Evolutionary conservation across 495 filamentous ascomycete genomes (phyloP), one percentile per base, ranked within the genome.

Genomic region (Penicillium tannophilum): DNA sequence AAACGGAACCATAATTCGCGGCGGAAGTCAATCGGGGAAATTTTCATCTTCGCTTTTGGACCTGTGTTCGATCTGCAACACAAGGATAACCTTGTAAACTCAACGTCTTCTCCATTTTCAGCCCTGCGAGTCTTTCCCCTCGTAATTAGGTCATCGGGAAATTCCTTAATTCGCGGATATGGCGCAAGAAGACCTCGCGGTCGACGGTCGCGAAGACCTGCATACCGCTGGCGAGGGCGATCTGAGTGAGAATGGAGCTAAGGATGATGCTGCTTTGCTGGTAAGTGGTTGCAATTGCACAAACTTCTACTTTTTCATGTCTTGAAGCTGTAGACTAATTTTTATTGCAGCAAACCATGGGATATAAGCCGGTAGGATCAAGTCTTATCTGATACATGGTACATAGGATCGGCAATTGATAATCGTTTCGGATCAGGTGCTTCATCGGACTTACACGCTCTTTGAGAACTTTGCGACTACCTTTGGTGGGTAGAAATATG

Each of bases 401-500:
- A 39, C 28, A 16, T 52, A 12, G 24, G 26, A 17, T 49, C 17
- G 51, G 26, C 7, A 46, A 55, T 61, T 68, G 20, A 26, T 31
- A 33, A 41, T 2, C 20, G 42, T 8, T 42, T 45, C 7, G 28
- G 12, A 3, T 55, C 47, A 79, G 77, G 77, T 79, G 45, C 67
- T 80, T 20, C 78, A 80, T 63, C 65, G 78, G 52, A 79, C 78
- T 20, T 80, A 81, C 45, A 66, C 67, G 19, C 65, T 84, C 16
- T 73, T 84, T 26, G 81, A 84, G 63, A 83, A 81, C 59, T 84
- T 84, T 60, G 68, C 81, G 9, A 80, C 81, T 0, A 83, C 79
- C 19, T 84, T 84, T 49, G 81, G 81, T 82, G 65, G 14, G 75
- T 62, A 48, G 47, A 6, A 55, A 17, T 2, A 16, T 7, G 31